These are phyloP conservation scores for Phytophthora rubi DNA, from an alignment of 352 stramenopile species.

Conservation along the genomic window DNA sequence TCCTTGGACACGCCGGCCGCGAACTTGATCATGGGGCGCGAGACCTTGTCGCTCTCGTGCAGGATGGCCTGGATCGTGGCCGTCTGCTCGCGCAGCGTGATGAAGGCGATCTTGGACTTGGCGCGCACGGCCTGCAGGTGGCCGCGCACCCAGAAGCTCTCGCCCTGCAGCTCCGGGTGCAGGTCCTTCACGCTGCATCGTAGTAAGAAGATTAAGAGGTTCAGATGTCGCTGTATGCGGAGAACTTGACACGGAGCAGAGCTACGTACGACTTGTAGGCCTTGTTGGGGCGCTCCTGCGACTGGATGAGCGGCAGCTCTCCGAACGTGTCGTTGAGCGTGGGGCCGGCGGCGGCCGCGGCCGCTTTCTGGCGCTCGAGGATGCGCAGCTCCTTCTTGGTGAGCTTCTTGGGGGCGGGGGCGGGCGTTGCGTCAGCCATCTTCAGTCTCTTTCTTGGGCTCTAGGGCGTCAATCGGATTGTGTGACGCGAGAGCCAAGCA, in stretches of 20 bases:
- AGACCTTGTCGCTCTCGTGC: conserved; percentile 87
- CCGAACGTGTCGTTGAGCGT: conserved; percentile 89
- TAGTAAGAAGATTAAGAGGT: neutral
- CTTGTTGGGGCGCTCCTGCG: conserved; percentile 64
- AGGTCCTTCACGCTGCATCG: conserved; percentile 51
- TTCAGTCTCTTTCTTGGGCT: conserved; percentile 27
- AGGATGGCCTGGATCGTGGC: conserved; percentile 96
- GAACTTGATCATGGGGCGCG: conserved; percentile 98
- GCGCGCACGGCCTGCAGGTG: conserved; percentile 95
- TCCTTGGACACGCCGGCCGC: conserved; percentile 94
- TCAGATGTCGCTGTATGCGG: neutral
- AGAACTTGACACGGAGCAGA: neutral
- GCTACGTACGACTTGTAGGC: conserved; percentile 76
- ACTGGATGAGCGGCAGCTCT: conserved; percentile 92
- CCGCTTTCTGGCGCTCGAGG: conserved; percentile 85
- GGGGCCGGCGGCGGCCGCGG: conserved; percentile 61
- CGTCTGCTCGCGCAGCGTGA: conserved; percentile 96
- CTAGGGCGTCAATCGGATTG: conserved; percentile 29
- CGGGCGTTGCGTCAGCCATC: conserved; percentile 55
- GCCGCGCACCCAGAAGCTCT: conserved; percentile 95
- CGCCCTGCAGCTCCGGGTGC: conserved; percentile 78
- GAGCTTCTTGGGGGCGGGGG: conserved; percentile 76
- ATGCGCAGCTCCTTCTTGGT: conserved; percentile 92
- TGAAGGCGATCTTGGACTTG: conserved; percentile 96
- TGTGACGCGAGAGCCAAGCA: conserved; percentile 37